Conservation (phyloP, 805 yeast species). For the Wickerhamomyces alni region DNA sequence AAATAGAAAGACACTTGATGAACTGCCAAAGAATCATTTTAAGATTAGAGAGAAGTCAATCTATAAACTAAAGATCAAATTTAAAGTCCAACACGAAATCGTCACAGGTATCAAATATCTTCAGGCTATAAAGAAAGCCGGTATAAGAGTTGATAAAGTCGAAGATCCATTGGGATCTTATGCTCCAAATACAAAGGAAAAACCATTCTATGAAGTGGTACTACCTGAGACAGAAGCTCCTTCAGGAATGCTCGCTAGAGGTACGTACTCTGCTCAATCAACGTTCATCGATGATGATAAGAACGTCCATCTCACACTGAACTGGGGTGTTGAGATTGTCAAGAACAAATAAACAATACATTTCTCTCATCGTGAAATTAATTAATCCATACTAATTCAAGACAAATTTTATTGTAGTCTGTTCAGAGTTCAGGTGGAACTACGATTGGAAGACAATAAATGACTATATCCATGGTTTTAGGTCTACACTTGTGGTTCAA, state of each 20-base stretch:
- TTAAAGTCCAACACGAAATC: slow-evolving; percentile 84
- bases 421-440: too few species aligned
- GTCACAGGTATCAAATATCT: slow-evolving; percentile 86
- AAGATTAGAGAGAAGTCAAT: slow-evolving; percentile 72
- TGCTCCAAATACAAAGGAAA: slow-evolving; percentile 80
- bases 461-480: too few species aligned
- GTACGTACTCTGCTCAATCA: slow-evolving; percentile 73
- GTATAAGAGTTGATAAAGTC: slow-evolving; percentile 77
- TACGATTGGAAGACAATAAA: too few species aligned
- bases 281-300: slow-evolving; percentile 87
- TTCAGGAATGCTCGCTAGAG: slow-evolving; percentile 82
- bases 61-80: slow-evolving; percentile 66
- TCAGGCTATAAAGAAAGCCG: slow-evolving; percentile 80
- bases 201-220: slow-evolving; percentile 66
- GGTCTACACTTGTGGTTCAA: too few species aligned
- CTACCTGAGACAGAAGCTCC: slow-evolving; percentile 81
- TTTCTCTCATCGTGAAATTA: too few species aligned
- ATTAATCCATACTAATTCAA: too few species aligned
- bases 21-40: slow-evolving; percentile 59
- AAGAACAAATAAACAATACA: slow-evolving; percentile 43
- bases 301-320: slow-evolving; percentile 60
- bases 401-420: too few species aligned
- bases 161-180: slow-evolving; percentile 89
- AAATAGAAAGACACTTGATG: slow-evolving; percentile 49
- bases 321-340: slow-evolving; percentile 83